Percentiles rank a stretch among this genome's conserved stretches.
Conservation (phyloP, 225 moss, liverwort and hornwort genomes). For the Thuidium tamariscinum region DNA sequence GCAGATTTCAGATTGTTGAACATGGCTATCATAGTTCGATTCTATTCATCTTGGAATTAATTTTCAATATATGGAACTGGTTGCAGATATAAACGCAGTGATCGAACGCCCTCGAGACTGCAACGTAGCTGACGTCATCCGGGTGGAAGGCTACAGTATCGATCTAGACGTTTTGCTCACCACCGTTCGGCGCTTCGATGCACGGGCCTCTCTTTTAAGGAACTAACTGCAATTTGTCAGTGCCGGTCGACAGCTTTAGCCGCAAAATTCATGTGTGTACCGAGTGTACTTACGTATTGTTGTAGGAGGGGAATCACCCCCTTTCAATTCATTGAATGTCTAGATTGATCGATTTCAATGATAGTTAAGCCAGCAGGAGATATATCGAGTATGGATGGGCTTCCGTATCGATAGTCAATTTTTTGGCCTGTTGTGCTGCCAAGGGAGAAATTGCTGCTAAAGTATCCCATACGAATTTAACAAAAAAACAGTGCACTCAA, state of each 20-base stretch:
- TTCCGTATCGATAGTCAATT: neutral
- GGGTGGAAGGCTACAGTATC: constrained; percentile 24
- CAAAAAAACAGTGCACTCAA: neutral
- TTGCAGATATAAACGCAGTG: constrained; percentile 8
- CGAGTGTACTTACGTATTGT: neutral
- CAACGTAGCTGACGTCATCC: neutral
- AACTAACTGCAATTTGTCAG: neutral
- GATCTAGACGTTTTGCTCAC: neutral
- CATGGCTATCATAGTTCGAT: neutral
- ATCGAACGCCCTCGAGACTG: neutral
- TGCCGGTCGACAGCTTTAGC: too few relatives aligned
- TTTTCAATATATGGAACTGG: neutral
- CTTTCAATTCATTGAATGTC: neutral
- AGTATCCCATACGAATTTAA: neutral
- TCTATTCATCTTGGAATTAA: neutral
- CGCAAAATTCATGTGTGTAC: neutral
- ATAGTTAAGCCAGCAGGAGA: neutral
- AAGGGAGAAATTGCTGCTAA: neutral
- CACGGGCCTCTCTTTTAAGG: neutral
- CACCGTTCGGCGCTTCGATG: neutral
- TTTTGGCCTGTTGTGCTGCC: neutral
- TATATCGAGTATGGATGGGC: neutral
- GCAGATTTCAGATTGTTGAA: neutral
- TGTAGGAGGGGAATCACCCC: neutral
- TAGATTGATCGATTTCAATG: too few relatives aligned